These are phyloP conservation scores for Abrus pulchellus DNA, from an alignment of 306 rosid species.

Conservation along the genomic window DNA sequence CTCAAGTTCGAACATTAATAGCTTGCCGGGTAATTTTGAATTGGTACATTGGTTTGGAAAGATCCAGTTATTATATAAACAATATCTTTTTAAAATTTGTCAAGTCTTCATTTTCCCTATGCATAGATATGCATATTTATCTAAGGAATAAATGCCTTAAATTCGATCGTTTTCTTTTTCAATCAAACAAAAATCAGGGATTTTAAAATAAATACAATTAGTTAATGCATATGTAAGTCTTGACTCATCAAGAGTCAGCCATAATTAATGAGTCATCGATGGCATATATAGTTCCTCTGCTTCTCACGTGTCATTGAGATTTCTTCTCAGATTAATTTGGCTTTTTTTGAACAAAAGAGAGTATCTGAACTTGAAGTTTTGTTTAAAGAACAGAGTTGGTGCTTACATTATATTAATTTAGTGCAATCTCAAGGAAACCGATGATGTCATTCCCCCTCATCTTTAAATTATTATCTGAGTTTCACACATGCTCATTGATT, in stretches of 20 bases:
- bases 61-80: neutral
- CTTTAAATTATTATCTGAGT: conserved; percentile 39
- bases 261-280: conserved; percentile 2
- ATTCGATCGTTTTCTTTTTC: neutral
- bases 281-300: conserved; percentile 25
- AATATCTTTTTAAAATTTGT: neutral
- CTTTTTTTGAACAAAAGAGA: conserved; percentile 41
- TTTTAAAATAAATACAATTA: neutral
- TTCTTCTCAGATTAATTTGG: conserved; percentile 32
- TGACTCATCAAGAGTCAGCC: conserved; percentile 18
- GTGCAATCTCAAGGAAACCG: conserved; percentile 2
- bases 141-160: neutral
- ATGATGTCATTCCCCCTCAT: conserved; percentile 54
- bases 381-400: conserved; percentile 36
- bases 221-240: conserved; percentile 19
- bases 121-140: neutral
- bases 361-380: conserved; percentile 43
- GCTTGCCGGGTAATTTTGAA: conserved; percentile 4
- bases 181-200: neutral
- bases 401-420: conserved; percentile 30
- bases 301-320: conserved; percentile 42
- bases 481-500: conserved; percentile 51
- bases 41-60: neutral
- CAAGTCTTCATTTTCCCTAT: neutral
- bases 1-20: neutral